phyloP scores from a whole-genome alignment of 805 yeast species.

The Suhomyces prunicola region DNA sequence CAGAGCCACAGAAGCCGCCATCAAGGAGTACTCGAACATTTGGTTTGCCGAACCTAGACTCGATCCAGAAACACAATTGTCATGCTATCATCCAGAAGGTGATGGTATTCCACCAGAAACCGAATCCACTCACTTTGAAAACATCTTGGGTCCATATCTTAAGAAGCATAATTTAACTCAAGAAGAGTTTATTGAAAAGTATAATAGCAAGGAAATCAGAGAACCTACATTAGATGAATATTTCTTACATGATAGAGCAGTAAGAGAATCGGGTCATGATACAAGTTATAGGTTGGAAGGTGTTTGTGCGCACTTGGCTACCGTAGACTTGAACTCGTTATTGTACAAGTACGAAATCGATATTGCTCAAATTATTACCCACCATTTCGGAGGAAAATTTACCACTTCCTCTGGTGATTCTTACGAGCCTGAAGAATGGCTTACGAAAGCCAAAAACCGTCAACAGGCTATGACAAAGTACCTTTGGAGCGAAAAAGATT shows the following conservation, averaged over 20 bases:
- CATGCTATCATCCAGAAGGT: conserved; percentile 89
- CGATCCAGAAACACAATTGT: conserved; percentile 72
- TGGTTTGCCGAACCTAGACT: conserved; percentile 77
- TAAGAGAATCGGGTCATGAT: conserved; percentile 95
- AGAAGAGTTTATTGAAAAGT: conserved; percentile 59
- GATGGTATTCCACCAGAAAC: conserved; percentile 96
- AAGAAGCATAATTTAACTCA: conserved; percentile 55
- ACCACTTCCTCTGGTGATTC: conserved; percentile 19
- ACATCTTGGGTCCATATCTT: conserved; percentile 66
- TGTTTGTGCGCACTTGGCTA: conserved; percentile 82
- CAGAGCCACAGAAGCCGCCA: conserved; percentile 72
- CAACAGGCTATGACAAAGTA: conserved; percentile 57
- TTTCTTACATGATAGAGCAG: conserved; percentile 89
- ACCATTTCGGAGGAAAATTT: conserved; percentile 51
- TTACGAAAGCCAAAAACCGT: conserved; percentile 51
- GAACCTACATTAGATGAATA: conserved; percentile 88
- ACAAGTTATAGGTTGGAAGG: conserved; percentile 90
- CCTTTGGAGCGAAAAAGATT: conserved; percentile 78
- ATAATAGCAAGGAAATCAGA: conserved; percentile 59
- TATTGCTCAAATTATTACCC: conserved; percentile 62
- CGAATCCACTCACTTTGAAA: conserved; percentile 81
- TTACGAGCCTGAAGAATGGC: conserved; percentile 61
- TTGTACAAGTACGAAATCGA: conserved; percentile 88
- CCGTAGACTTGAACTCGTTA: conserved; percentile 83
- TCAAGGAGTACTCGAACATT: conserved; percentile 76